Evolutionary conservation across 2,329 filamentous ascomycete species (phyloP), one percentile per base, ranked within the genome.

Genomic region (Fusarium aywerte): DNA sequence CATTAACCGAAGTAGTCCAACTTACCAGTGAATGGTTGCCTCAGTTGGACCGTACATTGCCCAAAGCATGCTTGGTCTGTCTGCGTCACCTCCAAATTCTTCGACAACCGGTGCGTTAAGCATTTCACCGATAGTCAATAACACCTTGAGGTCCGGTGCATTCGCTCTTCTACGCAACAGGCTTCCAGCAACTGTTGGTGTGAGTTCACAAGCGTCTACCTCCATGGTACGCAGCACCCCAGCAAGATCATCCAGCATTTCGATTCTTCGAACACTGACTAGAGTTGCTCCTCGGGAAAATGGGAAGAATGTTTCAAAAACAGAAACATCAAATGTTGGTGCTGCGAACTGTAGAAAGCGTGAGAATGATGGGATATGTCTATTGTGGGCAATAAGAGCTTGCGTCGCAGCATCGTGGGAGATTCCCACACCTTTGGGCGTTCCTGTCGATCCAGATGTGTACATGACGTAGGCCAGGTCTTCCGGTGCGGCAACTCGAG

Each of bases 11-110:
- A 7, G 9, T 20, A 6, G 31, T 21, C 7, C 13, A 12, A 67
- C 80, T 77, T 73, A 85, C 84, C 86, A 97, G 75, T 97, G 94
- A 58, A 97, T 97, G 0, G 93, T 89, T 9, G 92, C 92, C 79
- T 97, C 94, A 0, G 94, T 97, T 2, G 94, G 94, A 1, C 94
- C 94, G 74, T 97, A 97, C 93, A 97, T 97, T 32, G 90, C 94
- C 85, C 92, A 94, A 1, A 97, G 82, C 40, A 97, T 89, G 68
- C 91, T 89, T 3, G 81, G 75, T 9, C 78, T 79, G 1, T 74
- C 74, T 1, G 77, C 73, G 11, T 81, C 80, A 4, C 87, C 87
- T 7, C 92, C 93, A 81, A 96, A 97, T 74, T 96, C 92, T 33
- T 87, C 80, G 21, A 97, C 84, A 3, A 97, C 90, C 10, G 87